Evolutionary conservation across 306 rosid genomes (phyloP).

Genomic region (Castanopsis chinensis): DNA sequence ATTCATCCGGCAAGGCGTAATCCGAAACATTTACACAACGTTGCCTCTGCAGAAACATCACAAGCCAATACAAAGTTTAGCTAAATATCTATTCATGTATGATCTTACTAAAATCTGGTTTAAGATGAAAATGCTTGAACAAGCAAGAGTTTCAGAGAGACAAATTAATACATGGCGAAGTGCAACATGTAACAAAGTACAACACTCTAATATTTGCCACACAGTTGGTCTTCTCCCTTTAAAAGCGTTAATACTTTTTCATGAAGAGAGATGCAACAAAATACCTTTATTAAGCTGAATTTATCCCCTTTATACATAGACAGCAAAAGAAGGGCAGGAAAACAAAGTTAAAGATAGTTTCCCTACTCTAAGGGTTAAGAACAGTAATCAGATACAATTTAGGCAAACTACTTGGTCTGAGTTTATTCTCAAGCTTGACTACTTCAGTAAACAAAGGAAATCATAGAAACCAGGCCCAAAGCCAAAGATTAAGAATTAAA

Average conservation of each 20-base stretch:
- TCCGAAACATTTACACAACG: slow-evolving; percentile 13
- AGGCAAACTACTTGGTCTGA: background rate
- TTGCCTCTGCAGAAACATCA: slow-evolving; percentile 49
- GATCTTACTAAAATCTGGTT: background rate
- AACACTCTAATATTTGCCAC: background rate
- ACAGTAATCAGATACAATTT: too few species aligned
- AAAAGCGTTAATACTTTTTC: too few species aligned
- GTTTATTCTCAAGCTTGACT: background rate
- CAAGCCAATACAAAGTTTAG: slow-evolving; percentile 19
- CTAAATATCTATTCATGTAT: slow-evolving; percentile 14
- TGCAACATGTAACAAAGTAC: background rate
- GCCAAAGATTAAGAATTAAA: background rate
- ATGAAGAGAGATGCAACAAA: too few species aligned
- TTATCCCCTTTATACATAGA: background rate
- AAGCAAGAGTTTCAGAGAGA: background rate
- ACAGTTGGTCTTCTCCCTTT: background rate
- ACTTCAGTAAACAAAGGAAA: background rate
- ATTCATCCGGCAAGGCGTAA: slow-evolving; percentile 44
- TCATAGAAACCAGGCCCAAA: background rate
- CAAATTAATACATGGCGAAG: background rate
- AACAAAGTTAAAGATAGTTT: background rate
- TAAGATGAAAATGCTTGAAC: background rate
- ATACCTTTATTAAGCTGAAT: background rate
- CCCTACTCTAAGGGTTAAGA: too few species aligned
- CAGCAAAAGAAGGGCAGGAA: background rate